Conservation (phyloP, 805 yeast species). For the Hermanozyma aechmeae region DNA sequence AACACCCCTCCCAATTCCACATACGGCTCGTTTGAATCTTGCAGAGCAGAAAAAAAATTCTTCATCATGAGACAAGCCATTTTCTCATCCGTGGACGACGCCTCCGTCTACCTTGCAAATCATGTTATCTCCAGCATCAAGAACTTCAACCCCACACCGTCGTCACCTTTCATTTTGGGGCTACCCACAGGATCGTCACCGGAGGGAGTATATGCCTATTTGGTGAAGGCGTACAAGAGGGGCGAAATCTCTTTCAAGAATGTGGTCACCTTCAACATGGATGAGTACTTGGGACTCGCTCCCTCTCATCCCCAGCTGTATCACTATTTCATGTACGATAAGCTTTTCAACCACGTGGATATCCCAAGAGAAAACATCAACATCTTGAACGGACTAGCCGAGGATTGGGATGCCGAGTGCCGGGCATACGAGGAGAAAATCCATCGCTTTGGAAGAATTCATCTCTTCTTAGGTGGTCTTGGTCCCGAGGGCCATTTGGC, state of each 20-base stretch:
- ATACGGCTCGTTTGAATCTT: too few species aligned
- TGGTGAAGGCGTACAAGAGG: conserved; percentile 34
- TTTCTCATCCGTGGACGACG: conserved; percentile 29
- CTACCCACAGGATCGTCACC: conserved; percentile 58
- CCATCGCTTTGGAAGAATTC: conserved; percentile 37
- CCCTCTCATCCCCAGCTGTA: conserved; percentile 44
- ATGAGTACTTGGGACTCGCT: conserved; percentile 43
- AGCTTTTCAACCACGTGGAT: conserved; percentile 48
- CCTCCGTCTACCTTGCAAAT: conserved; percentile 36
- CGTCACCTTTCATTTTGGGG: conserved; percentile 44
- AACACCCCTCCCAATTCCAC: too few species aligned
- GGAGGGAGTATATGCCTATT: conserved; percentile 40
- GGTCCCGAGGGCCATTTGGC: conserved; percentile 59
- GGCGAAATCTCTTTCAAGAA: conserved; percentile 37
- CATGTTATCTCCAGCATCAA: conserved; percentile 36
- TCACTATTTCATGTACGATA: conserved; percentile 48
- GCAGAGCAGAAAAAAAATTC: too few species aligned
- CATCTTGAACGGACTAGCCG: conserved; percentile 44
- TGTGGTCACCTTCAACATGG: conserved; percentile 56
- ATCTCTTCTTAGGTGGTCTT: conserved; percentile 49
- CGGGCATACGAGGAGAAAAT: conserved; percentile 39
- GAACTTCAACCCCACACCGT: conserved; percentile 33
- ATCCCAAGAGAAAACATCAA: conserved; percentile 43
- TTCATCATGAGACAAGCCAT: conserved; percentile 26
- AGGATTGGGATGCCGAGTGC: conserved; percentile 38